Evolutionary conservation across 2,329 filamentous ascomycete genomes (phyloP).

Genomic region (Nemania sp.): DNA sequence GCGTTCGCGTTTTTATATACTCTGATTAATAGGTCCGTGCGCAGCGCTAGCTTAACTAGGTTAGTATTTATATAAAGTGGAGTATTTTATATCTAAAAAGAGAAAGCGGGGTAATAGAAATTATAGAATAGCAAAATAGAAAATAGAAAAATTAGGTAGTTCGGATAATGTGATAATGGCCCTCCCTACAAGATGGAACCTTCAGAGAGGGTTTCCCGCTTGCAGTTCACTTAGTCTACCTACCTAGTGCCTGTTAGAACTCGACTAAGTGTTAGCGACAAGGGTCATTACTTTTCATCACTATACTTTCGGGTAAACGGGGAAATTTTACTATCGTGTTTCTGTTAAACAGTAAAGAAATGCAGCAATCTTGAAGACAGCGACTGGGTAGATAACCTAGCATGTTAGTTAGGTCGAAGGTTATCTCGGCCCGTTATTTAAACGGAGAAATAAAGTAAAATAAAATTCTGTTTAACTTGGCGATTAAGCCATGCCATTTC

Average conservation of each 20-base stretch:
- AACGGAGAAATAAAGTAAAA: background rate
- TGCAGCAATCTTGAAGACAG: background rate
- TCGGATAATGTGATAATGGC: too few relatives aligned
- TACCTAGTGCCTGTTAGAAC: background rate
- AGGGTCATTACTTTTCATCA: background rate
- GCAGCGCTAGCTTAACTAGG: too few relatives aligned
- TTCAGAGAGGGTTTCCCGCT: background rate
- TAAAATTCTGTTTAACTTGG: background rate
- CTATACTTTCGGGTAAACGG: background rate
- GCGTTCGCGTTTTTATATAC: too few relatives aligned
- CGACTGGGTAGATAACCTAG: background rate
- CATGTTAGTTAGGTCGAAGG: background rate
- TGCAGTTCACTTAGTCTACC: slow-evolving; percentile 10
- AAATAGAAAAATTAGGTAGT: too few relatives aligned
- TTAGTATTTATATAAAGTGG: too few relatives aligned
- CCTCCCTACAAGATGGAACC: too few relatives aligned
- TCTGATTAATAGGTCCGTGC: too few relatives aligned
- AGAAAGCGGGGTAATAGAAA: too few relatives aligned
- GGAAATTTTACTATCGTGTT: background rate
- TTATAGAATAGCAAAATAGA: too few relatives aligned
- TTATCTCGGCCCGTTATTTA: background rate
- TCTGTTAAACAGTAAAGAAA: background rate
- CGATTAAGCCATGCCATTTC: background rate
- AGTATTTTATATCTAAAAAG: too few relatives aligned
- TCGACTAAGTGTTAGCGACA: background rate